A percentile compares a stretch with the other conserved stretches of the same genome.
Evolutionary conservation across 257 asterid species (phyloP).

Genomic region (Solanum commersonii): DNA sequence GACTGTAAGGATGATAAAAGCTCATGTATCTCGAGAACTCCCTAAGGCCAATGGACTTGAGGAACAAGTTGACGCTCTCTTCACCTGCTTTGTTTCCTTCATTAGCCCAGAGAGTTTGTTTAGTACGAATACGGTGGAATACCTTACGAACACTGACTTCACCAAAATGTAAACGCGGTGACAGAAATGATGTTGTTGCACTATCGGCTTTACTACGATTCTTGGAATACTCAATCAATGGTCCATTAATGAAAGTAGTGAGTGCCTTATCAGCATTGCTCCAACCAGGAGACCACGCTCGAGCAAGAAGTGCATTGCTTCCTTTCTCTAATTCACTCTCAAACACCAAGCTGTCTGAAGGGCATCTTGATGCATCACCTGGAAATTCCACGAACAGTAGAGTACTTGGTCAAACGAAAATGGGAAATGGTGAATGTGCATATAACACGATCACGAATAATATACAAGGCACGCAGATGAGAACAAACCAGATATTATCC

Average conservation of each 20-base stretch:
- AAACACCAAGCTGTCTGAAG: constrained; percentile 42
- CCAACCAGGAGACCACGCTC: constrained; percentile 99
- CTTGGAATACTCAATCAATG: constrained; percentile 67
- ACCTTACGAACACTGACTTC: constrained; percentile 89
- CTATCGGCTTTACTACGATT: constrained; percentile 82
- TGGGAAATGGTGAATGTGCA: not conserved
- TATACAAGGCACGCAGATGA: not conserved
- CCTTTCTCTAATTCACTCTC: constrained; percentile 85
- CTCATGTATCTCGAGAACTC: constrained; percentile 89
- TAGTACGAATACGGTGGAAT: constrained; percentile 72
- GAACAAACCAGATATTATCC: constrained; percentile 60
- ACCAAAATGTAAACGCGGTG: constrained; percentile 84
- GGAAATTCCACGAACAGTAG: not conserved
- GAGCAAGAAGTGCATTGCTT: constrained; percentile 87
- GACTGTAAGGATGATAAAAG: constrained; percentile 82
- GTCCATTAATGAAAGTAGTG: constrained; percentile 63
- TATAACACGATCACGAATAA: not conserved
- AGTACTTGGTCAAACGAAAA: not conserved
- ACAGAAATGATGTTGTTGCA: constrained; percentile 85
- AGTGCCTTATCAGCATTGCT: constrained; percentile 83
- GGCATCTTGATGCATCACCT: constrained; percentile 67
- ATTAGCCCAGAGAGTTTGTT: constrained; percentile 78
- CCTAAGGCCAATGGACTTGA: constrained; percentile 79
- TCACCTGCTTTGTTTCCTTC: constrained; percentile 84
- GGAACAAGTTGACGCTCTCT: constrained; percentile 84